Evolutionary conservation across 177 flowering plant genomes (phyloP), one percentile per base, ranked within the genome.

Genomic region (Vitis hybrid): DNA sequence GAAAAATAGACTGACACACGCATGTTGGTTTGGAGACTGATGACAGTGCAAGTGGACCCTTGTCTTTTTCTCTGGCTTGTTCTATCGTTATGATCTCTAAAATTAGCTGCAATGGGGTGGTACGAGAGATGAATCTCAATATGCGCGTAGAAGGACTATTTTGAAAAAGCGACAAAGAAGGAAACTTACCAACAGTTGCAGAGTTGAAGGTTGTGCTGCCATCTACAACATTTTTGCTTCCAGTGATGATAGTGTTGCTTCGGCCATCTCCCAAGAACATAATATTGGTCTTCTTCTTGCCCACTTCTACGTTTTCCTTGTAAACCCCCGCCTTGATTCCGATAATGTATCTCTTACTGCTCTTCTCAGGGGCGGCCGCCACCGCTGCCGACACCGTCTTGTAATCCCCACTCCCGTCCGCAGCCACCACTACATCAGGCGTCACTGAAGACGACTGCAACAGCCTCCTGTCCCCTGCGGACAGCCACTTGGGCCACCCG

Each of bases 161-260:
- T 26, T 26, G 29, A 16, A 51, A 6, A 26, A 63, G 50, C n/a
- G 6, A 9, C 49, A 16, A 2, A 6, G 16, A 12, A 53, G 9
- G 5, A 67, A 15, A 77, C 95, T 80, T 52, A 95, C 98, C 93
- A 21, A 95, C 94, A 0, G 98, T 95, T 19, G 99, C 99, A 45
- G 99, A 92, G 15, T 85, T 26, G 78, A 91, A 95, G 49, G 99
- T 95, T 45, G 98, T 93, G 86, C 90, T 88, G 0, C 99, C 99
- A 66, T 85, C 97, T 0, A 53, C 77, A 2, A 90, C 95, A 67
- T 86, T 95, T 70, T 77, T 75, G 22, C 85, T 88, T 0, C 67
- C 99, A 2, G 97, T 95, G 71, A 95, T 93, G 57, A 93, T 87
- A 3, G 98, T 95, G 31, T 48, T 87, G 2, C 9, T 79, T 56